Evolutionary conservation across 371 early-diverging fungal species (phyloP).

Genomic region (Circinella umbellata): DNA sequence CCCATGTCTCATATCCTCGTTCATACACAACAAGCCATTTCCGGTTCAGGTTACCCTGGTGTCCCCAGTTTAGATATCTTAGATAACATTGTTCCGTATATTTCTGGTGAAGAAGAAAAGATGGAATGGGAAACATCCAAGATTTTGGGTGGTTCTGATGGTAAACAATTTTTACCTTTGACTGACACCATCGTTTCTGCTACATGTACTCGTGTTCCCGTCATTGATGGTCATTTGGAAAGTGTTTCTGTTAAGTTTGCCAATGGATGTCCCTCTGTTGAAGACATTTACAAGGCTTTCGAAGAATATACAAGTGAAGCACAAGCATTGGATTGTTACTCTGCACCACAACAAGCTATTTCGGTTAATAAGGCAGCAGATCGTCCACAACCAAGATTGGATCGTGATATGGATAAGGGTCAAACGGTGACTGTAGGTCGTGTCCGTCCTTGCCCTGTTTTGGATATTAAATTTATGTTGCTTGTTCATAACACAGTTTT

Average conservation of each 20-base stretch:
- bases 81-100: constrained; percentile 94
- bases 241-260: constrained; percentile 88
- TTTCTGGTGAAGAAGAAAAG: constrained; percentile 97
- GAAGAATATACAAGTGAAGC: constrained; percentile 78
- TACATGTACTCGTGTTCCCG: constrained; percentile 95
- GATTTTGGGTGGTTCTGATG: constrained; percentile 79
- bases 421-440: constrained; percentile 92
- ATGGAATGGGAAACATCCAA: constrained; percentile 94
- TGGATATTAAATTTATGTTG: constrained; percentile 89
- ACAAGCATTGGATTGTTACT: constrained; percentile 72
- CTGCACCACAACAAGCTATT: constrained; percentile 85
- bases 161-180: constrained; percentile 53
- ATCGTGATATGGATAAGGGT: constrained; percentile 84
- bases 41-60: constrained; percentile 97
- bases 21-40: constrained; percentile 94
- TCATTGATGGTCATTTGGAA: constrained; percentile 95
- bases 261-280: constrained; percentile 66
- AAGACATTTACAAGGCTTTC: constrained; percentile 73
- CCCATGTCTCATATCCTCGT: constrained; percentile 80
- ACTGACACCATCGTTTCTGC: constrained; percentile 79
- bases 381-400: constrained; percentile 95
- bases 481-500: constrained; percentile 95
- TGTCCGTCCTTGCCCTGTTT: constrained; percentile 80
- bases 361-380: constrained; percentile 74
- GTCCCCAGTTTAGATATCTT: constrained; percentile 91